Evolutionary conservation across 257 asterid species (phyloP).

Genomic region (Ocimum tenuiflorum): DNA sequence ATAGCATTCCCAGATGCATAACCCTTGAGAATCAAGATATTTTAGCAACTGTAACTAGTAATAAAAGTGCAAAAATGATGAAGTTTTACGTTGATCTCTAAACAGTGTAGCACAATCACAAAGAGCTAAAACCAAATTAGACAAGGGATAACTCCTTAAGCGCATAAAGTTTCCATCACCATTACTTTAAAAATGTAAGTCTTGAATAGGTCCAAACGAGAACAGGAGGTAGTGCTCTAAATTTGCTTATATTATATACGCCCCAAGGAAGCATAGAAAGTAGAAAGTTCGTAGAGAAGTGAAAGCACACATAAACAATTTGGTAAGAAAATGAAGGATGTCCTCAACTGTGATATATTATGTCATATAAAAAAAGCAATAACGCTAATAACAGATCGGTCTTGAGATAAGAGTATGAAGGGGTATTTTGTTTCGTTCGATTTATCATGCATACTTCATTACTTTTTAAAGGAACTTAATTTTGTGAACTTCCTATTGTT

Average conservation of each 20-base stretch:
- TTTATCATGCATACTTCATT: neutral
- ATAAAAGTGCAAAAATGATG: slow-evolving; percentile 8
- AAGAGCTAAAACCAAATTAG: neutral
- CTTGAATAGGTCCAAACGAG: neutral
- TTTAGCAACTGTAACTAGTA: neutral
- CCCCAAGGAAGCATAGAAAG: neutral
- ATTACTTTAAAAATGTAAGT: neutral
- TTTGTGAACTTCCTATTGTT: neutral
- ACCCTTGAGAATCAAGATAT: slow-evolving; percentile 50
- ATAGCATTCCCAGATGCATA: slow-evolving; percentile 88
- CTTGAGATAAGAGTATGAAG: neutral
- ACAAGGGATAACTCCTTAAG: neutral
- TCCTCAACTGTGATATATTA: neutral
- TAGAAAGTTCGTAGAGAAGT: too few relatives aligned
- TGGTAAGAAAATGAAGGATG: neutral
- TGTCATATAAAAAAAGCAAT: neutral
- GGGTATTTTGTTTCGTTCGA: neutral
- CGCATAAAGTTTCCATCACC: neutral
- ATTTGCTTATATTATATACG: neutral
- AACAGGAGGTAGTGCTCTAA: neutral
- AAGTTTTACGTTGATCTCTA: neutral
- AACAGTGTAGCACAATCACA: neutral
- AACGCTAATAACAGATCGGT: neutral
- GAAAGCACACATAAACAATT: neutral
- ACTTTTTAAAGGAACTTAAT: neutral